A percentile compares a stretch with the other conserved stretches of the same genome.
Evolutionary conservation across 75 land plant species (phyloP).

Genomic region (Azolla pinnata): DNA sequence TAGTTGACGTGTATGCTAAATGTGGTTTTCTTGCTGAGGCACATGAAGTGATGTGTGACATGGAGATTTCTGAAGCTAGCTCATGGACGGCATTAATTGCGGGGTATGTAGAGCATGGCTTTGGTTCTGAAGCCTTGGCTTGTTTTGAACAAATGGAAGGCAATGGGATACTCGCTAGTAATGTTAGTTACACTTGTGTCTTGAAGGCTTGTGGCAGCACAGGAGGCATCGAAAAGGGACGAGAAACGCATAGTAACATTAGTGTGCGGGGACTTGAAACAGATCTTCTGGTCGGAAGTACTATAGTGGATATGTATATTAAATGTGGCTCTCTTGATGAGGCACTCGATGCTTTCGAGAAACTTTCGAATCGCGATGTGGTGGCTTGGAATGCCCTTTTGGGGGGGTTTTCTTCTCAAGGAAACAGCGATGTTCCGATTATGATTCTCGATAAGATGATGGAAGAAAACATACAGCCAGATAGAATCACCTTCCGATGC

Average conservation of each 20-base stretch:
- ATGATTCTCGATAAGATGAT: conserved; percentile 24
- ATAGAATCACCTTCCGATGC: conserved; percentile 26
- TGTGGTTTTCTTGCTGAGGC: conserved; percentile 46
- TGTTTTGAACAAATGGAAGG: conserved; percentile 30
- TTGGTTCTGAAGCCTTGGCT: conserved; percentile 21
- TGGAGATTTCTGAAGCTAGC: conserved; percentile 33
- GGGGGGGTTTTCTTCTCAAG: conserved; percentile 22
- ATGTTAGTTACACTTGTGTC: conserved; percentile 41
- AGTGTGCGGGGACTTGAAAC: conserved; percentile 16
- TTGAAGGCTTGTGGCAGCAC: conserved; percentile 50
- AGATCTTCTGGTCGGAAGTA: conserved; percentile 37
- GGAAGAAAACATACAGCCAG: conserved; percentile 21
- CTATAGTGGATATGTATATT: conserved; percentile 39
- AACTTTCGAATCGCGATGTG: conserved; percentile 19
- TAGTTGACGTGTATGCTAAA: conserved; percentile 41
- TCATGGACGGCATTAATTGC: conserved; percentile 63
- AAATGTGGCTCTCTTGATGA: conserved; percentile 13
- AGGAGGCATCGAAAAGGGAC: conserved; percentile 31
- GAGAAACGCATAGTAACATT: conserved; percentile 12
- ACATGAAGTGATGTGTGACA: conserved; percentile 18
- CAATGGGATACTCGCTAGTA: conserved; percentile 28
- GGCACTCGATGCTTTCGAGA: conserved; percentile 28
- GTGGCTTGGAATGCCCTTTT: conserved; percentile 43
- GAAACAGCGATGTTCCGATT: conserved; percentile 15
- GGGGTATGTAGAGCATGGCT: conserved; percentile 55